Evolutionary conservation across 768 basidiomycete genomes (phyloP).

Genomic region (Russula ochroleuca): DNA sequence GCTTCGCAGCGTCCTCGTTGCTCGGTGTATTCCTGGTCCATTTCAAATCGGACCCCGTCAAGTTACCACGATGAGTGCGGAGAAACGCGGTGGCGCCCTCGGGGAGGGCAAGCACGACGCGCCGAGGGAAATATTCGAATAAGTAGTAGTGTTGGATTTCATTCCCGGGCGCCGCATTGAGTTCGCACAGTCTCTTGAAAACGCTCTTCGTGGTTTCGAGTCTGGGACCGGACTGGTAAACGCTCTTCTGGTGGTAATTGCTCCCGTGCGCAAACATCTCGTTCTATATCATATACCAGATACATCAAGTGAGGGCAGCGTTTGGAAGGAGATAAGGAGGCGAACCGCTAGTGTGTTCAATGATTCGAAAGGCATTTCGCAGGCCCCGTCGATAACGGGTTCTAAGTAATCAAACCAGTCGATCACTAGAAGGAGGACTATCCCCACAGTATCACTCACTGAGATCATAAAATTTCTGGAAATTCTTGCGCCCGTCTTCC

Average conservation of each 20-base stretch:
- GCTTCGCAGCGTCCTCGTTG: neutral
- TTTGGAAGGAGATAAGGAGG: neutral
- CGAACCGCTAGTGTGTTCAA: constrained; percentile 42
- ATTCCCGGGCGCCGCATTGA: constrained; percentile 24
- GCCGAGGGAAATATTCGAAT: constrained; percentile 43
- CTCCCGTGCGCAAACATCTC: constrained; percentile 35
- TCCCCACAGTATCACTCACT: constrained; percentile 32
- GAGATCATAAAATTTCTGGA: constrained; percentile 44
- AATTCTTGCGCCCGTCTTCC: constrained; percentile 44
- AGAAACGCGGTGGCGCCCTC: constrained; percentile 41
- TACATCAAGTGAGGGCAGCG: neutral
- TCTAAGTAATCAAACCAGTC: constrained; percentile 31
- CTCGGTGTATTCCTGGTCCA: neutral
- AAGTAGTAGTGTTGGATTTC: constrained; percentile 33
- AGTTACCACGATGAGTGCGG: constrained; percentile 31
- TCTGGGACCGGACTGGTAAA: constrained; percentile 15
- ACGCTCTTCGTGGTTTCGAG: neutral
- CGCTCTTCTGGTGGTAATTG: constrained; percentile 43
- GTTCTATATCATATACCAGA: constrained; percentile 36
- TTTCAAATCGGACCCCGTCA: neutral
- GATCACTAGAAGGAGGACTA: too few relatives aligned
- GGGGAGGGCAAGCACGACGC: constrained; percentile 34
- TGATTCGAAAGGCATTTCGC: constrained; percentile 47
- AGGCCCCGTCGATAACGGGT: constrained; percentile 40
- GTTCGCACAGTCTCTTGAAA: neutral